These are phyloP conservation scores for Biscogniauxia mediterranea DNA, from an alignment of 2,329 filamentous ascomycete genomes.

Conservation along the genomic window DNA sequence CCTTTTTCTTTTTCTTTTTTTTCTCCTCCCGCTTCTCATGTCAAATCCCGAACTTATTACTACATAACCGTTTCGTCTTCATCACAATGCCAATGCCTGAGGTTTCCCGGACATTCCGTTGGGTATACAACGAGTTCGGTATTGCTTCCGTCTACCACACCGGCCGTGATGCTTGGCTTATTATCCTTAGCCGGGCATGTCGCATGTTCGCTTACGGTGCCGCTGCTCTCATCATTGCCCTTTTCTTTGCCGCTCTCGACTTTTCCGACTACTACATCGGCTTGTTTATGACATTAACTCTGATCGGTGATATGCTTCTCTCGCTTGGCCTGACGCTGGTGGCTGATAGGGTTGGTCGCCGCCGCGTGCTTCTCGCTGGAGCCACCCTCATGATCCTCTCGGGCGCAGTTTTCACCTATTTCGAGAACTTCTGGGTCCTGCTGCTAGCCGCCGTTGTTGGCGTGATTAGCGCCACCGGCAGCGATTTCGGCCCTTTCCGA, in stretches of 20 bases:
- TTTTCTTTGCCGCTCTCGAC: constrained; percentile 56
- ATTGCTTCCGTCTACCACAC: constrained; percentile 44
- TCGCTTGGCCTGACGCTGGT: constrained; percentile 56
- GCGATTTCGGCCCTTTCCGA: constrained; percentile 66
- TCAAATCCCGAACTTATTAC: constrained; percentile 9
- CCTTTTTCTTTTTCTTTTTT: neutral
- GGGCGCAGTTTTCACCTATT: constrained; percentile 52
- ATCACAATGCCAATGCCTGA: neutral
- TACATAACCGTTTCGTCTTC: constrained; percentile 26
- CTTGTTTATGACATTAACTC: constrained; percentile 63
- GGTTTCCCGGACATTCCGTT: constrained; percentile 14
- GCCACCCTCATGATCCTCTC: constrained; percentile 55
- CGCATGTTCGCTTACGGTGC: constrained; percentile 66
- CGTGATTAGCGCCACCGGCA: constrained; percentile 60
- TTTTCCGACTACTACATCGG: constrained; percentile 60
- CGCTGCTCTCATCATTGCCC: constrained; percentile 56
- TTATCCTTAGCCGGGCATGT: constrained; percentile 50
- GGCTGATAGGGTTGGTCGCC: constrained; percentile 57
- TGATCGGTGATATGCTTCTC: constrained; percentile 59
- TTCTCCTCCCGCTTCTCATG: neutral
- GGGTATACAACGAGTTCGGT: constrained; percentile 47
- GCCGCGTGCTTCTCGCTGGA: constrained; percentile 51
- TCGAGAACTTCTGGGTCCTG: constrained; percentile 59
- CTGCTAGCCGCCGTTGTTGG: constrained; percentile 58
- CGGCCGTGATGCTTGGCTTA: constrained; percentile 50